Conservation (phyloP, 2,329 filamentous ascomycete genomes). For the Curvularia hawaiiensis region DNA sequence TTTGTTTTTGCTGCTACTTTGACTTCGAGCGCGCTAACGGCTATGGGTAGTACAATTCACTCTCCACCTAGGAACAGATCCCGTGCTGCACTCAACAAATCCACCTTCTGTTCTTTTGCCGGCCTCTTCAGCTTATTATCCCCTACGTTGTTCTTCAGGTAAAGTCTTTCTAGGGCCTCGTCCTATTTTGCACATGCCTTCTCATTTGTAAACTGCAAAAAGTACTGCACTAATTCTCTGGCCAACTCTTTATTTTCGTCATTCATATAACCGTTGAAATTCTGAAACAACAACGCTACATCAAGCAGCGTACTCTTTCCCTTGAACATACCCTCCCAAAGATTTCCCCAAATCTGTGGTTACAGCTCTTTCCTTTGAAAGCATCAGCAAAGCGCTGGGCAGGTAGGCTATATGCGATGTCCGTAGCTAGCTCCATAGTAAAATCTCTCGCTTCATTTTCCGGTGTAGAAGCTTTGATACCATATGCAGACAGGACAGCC, state of each 20-base stretch:
- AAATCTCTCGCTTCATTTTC: constrained; percentile 47
- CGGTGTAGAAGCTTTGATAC: constrained; percentile 35
- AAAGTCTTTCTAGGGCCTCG: constrained; percentile 5
- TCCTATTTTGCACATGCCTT: constrained; percentile 10
- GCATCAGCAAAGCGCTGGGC: constrained; percentile 44
- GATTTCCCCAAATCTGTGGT: constrained; percentile 33
- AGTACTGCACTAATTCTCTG: constrained; percentile 18
- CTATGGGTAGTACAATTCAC: neutral
- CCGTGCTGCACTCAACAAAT: constrained; percentile 29
- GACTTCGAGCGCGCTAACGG: neutral
- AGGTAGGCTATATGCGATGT: constrained; percentile 52
- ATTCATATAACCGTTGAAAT: constrained; percentile 26
- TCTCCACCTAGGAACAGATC: constrained; percentile 25
- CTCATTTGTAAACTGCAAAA: constrained; percentile 31
- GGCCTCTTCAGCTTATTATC: constrained; percentile 19
- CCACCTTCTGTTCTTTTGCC: constrained; percentile 18
- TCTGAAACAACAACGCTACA: constrained; percentile 36
- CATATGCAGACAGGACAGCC: constrained; percentile 46
- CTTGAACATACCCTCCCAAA: constrained; percentile 33
- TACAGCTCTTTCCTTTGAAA: constrained; percentile 24
- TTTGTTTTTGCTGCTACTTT: neutral
- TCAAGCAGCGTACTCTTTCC: constrained; percentile 33
- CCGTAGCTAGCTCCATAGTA: constrained; percentile 50
- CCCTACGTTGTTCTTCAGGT: constrained; percentile 12
- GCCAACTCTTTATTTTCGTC: constrained; percentile 11